Percentiles rank a stretch among this genome's conserved stretches.
phyloP scores from a whole-genome alignment of 2,329 filamentous ascomycete genomes.

The Hypoxylon sp. region DNA sequence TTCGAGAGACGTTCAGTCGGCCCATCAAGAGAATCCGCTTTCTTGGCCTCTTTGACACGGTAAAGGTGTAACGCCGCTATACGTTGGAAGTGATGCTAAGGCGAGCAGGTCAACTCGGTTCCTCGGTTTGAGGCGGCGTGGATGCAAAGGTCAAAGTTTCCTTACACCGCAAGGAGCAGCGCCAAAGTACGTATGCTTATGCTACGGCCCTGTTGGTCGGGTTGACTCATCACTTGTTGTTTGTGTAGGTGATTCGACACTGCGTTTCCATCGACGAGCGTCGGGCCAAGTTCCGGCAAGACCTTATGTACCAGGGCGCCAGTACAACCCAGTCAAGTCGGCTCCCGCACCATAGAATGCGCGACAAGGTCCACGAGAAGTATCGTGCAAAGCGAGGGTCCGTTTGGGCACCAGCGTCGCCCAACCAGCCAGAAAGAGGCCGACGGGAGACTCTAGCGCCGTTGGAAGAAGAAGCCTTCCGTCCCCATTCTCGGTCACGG shows the following conservation, averaged over 20 bases:
- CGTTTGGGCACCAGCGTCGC: slow-evolving; percentile 4
- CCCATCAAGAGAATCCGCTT: slow-evolving; percentile 78
- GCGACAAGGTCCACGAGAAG: slow-evolving; percentile 45
- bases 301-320: slow-evolving; percentile 66
- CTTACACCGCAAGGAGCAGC: slow-evolving; percentile 67
- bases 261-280: slow-evolving; percentile 76
- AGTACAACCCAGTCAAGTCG: slow-evolving; percentile 27
- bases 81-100: neutral
- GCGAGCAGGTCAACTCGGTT: slow-evolving; percentile 68
- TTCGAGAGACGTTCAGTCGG: slow-evolving; percentile 81
- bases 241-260: slow-evolving; percentile 65
- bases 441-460: slow-evolving; percentile 33
- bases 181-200: slow-evolving; percentile 50
- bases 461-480: slow-evolving; percentile 42
- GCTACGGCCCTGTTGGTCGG: too few relatives aligned
- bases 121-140: slow-evolving; percentile 77
- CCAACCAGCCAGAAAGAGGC: slow-evolving; percentile 20
- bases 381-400: slow-evolving; percentile 45
- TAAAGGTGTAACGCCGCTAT: neutral
- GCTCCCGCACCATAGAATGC: slow-evolving; percentile 29
- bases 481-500: slow-evolving; percentile 46
- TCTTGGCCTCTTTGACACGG: slow-evolving; percentile 81
- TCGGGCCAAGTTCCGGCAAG: slow-evolving; percentile 75
- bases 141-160: slow-evolving; percentile 82
- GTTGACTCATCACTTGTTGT: neutral